These are phyloP conservation scores for Trichoderma guizhouense DNA, from an alignment of 2,329 filamentous ascomycete species.

Conservation along the genomic window DNA sequence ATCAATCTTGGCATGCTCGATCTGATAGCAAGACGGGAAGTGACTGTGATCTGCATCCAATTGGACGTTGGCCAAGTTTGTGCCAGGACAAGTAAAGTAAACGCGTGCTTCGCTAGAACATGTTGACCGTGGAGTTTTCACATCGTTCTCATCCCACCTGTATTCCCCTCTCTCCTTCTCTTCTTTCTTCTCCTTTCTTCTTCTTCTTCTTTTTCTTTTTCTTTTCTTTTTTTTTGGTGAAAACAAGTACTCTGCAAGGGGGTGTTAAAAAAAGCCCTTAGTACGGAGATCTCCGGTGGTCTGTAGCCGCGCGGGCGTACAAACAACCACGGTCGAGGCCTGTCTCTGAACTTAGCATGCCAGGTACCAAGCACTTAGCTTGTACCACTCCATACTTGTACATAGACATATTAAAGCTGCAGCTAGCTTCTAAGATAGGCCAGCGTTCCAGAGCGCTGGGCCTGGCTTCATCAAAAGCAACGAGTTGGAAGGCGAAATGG, in stretches of 20 bases:
- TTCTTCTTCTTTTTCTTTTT: neutral
- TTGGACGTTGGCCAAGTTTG: neutral
- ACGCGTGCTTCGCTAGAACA: neutral
- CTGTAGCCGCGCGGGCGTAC: neutral
- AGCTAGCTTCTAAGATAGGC: neutral
- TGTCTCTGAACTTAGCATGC: constrained; percentile 3
- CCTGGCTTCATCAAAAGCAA: neutral
- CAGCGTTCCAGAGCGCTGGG: constrained; percentile 11
- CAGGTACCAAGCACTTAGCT: neutral
- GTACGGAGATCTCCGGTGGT: neutral
- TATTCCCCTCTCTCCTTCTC: neutral
- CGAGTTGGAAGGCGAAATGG: neutral
- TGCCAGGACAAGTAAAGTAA: neutral
- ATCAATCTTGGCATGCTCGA: constrained; percentile 3
- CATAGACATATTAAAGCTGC: neutral
- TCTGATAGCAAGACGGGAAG: neutral
- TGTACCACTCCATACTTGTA: neutral
- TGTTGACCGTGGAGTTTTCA: neutral
- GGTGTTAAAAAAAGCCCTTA: neutral
- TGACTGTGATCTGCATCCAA: neutral
- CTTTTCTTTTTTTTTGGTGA: neutral
- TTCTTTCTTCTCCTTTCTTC: too few species aligned
- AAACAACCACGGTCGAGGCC: neutral
- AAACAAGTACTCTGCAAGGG: neutral
- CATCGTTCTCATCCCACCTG: neutral